Conservation (phyloP, 129 eudicot genomes). For the Cynara cardunculus region DNA sequence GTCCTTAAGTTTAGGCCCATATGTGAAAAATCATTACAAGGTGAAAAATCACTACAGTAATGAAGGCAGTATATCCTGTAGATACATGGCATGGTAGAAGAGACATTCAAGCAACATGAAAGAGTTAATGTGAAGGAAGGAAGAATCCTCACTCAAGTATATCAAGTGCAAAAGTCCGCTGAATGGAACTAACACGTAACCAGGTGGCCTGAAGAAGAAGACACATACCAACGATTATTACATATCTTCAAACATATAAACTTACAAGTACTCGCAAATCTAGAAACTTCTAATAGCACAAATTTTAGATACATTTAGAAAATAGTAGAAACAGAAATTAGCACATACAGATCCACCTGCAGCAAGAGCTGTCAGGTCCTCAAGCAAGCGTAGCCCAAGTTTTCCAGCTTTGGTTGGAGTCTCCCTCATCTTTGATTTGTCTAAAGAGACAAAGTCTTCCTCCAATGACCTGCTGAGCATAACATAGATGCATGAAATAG, state of each 20-base stretch:
- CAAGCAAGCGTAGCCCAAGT: conserved; percentile 86
- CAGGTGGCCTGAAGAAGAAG: conserved; percentile 66
- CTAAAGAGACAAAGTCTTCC: conserved; percentile 47
- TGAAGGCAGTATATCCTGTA: neutral
- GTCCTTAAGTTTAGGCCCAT: neutral
- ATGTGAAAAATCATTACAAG: neutral
- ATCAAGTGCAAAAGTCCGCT: conserved; percentile 97
- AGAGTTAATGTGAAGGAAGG: neutral
- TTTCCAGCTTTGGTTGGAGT: conserved; percentile 73
- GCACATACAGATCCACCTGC: conserved; percentile 99
- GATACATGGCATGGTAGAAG: neutral
- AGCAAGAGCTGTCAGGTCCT: conserved; percentile 99
- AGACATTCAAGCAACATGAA: neutral
- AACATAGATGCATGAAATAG: conserved; percentile 10
- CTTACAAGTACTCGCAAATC: neutral
- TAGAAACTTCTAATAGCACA: neutral
- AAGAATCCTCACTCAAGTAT: conserved; percentile 77
- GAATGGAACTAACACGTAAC: conserved; percentile 72
- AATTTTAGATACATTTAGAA: neutral
- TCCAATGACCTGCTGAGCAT: conserved; percentile 59
- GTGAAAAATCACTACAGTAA: neutral
- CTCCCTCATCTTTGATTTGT: conserved; percentile 55
- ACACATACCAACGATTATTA: conserved; percentile 7
- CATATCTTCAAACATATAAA: conserved; percentile 6
- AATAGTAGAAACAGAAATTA: conserved; percentile 33